Conservation (phyloP, 208 protist genomes). For the Leptomonas pyrrhocoris region DNA sequence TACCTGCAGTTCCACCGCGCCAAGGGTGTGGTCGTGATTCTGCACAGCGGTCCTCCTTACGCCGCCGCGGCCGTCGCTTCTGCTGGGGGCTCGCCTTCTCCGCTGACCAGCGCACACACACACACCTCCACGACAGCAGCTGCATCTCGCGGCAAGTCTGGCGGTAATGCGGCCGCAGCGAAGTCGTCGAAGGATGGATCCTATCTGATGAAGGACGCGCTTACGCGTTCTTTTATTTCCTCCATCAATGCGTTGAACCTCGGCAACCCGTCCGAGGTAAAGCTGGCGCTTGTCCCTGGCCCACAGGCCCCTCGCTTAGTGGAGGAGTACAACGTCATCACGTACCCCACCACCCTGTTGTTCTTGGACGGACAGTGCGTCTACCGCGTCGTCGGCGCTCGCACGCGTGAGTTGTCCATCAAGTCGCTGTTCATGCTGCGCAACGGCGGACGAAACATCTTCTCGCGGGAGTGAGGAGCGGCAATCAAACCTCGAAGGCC, state of each 20-base stretch:
- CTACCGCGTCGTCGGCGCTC: slow-evolving; percentile 66
- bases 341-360: slow-evolving; percentile 75
- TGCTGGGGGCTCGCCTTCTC: slow-evolving; percentile 2
- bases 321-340: slow-evolving; percentile 73
- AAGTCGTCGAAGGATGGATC: slow-evolving; percentile 9
- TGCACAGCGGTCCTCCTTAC: slow-evolving; percentile 58
- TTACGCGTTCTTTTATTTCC: slow-evolving; percentile 79
- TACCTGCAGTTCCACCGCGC: slow-evolving; percentile 70
- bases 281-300: slow-evolving; percentile 78
- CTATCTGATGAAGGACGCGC: slow-evolving; percentile 46
- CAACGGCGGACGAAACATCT: slow-evolving; percentile 71
- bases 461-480: slow-evolving; percentile 54
- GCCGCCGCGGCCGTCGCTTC: slow-evolving; percentile 13
- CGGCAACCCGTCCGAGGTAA: slow-evolving; percentile 76
- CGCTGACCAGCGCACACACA: slow-evolving; percentile 9
- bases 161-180: background rate
- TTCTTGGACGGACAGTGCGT: slow-evolving; percentile 78
- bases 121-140: background rate
- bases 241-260: slow-evolving; percentile 82
- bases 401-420: slow-evolving; percentile 75
- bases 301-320: slow-evolving; percentile 60
- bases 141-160: background rate
- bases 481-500: background rate
- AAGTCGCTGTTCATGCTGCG: slow-evolving; percentile 86
- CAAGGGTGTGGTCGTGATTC: slow-evolving; percentile 62